Evolutionary conservation across 805 yeast genomes (phyloP).

Genomic region (Pachysolen tannophilus): DNA sequence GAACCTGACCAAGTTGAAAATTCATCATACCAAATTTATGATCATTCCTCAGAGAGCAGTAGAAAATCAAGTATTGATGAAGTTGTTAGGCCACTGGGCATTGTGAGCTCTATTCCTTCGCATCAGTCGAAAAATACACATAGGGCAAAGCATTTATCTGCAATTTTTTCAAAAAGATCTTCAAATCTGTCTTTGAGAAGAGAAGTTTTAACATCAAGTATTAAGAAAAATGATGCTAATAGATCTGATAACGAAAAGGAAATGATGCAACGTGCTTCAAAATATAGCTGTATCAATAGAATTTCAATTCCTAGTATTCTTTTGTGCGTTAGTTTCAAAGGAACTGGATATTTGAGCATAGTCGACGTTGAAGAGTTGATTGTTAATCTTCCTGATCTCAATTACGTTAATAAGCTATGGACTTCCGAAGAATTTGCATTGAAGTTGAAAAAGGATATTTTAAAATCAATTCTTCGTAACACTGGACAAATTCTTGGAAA

Average conservation of each 20-base stretch:
- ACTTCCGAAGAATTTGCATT: slow-evolving; percentile 62
- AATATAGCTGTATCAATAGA: background rate
- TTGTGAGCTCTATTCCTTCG: background rate
- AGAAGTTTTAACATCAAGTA: background rate
- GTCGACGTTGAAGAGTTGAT: slow-evolving; percentile 70
- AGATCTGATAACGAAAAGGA: background rate
- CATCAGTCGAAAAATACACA: background rate
- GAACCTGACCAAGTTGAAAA: background rate
- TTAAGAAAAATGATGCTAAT: background rate
- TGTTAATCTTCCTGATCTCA: slow-evolving; percentile 55
- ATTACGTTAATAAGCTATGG: slow-evolving; percentile 57
- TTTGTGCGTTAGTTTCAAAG: slow-evolving; percentile 69
- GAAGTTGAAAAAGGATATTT: slow-evolving; percentile 51
- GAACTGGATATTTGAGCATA: slow-evolving; percentile 59
- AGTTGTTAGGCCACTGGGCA: too few relatives aligned
- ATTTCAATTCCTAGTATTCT: background rate
- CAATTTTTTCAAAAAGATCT: too few relatives aligned
- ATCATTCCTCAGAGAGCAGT: background rate
- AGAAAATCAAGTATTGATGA: background rate
- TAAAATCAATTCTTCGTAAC: slow-evolving; percentile 48
- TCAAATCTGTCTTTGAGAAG: too few relatives aligned
- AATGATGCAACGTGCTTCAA: too few relatives aligned
- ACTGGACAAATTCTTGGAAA: slow-evolving; percentile 76
- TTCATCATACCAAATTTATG: background rate
- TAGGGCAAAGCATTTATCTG: background rate